Evolutionary conservation across 768 basidiomycete genomes (phyloP), one percentile per base, ranked within the genome.

Genomic region (Scleroderma bovista): DNA sequence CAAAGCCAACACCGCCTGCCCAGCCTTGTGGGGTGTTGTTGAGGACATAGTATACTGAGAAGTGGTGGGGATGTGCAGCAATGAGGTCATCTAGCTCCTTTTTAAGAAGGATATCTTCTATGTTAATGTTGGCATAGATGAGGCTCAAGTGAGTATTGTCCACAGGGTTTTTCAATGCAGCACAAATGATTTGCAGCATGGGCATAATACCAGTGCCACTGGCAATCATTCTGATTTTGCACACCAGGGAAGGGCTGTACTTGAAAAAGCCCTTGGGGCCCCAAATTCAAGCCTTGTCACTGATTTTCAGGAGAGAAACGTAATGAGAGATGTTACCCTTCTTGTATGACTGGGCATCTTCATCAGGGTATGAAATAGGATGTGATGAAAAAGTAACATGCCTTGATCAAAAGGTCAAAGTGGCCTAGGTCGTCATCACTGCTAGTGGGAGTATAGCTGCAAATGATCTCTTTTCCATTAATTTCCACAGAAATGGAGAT

Each of bases 171-270:
- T 88, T 86, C 65, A 97, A 79, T 12, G 85, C 81, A n/a, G 94
- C 89, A 54, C 88, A 86, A 70, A 97, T 87, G 75, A 99, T 90
- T 66, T 99, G 95, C 60, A 96, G 84, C 95, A 98, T 97, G 62
- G 96, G 96, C 0, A 96, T 95, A 68, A 99, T 95, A 49, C 96
- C 96, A 2, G 96, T 98, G 33, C 96, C 96, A 43, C 96, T 96
- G 15, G 94, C 93, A 60, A 99, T 96, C 94, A 99, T 94, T 63
- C 91, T 87, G 50, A 99, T 72, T 60, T 88, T 83, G 57, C 75
- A 73, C n/a, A 86, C 78, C 40, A 93, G 74, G 45, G 75, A 74
- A 3, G 88, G 80, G 39, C 72, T 60, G 72, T 98, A 99, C 56
- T 76, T 79, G 79, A 98, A 98, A 66, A 86, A 84, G 50, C 96